These are phyloP conservation scores for Ophiostoma triangulosporum DNA, from an alignment of 2,329 filamentous ascomycete species.

Conservation along the genomic window DNA sequence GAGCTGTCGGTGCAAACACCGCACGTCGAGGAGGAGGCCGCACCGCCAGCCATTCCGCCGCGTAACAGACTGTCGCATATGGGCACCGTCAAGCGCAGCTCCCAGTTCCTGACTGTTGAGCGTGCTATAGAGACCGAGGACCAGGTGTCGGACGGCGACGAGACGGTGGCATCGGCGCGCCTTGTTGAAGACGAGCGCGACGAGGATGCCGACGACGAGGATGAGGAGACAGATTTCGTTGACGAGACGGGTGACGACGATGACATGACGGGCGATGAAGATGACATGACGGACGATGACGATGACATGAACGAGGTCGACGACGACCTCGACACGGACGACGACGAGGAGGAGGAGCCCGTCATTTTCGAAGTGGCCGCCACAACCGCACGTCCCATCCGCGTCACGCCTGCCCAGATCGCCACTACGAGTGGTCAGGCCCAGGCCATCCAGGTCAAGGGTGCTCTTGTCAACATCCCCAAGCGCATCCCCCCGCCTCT, in stretches of 20 bases:
- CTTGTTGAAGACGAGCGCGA: constrained; percentile 19
- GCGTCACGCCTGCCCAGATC: constrained; percentile 48
- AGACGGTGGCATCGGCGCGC: constrained; percentile 13
- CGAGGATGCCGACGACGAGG: constrained; percentile 27
- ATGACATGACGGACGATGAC: constrained; percentile 23
- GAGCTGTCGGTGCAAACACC: constrained; percentile 1
- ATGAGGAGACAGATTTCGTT: constrained; percentile 33
- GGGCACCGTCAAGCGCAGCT: neutral
- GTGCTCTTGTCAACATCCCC: constrained; percentile 71
- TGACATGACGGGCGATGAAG: constrained; percentile 30
- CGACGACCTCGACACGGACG: constrained; percentile 34
- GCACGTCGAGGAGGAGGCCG: neutral
- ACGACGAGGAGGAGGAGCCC: constrained; percentile 45
- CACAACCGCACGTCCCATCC: constrained; percentile 40
- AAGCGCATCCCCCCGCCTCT: constrained; percentile 68
- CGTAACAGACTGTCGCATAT: neutral
- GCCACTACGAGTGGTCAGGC: constrained; percentile 45
- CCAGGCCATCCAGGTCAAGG: constrained; percentile 51
- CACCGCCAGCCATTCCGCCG: neutral
- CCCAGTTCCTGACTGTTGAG: constrained; percentile 4
- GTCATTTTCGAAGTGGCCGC: constrained; percentile 55
- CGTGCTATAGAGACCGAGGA: constrained; percentile 11
- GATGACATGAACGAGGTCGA: constrained; percentile 17
- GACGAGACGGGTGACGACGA: constrained; percentile 21
- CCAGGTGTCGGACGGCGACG: constrained; percentile 15